Evolutionary conservation across 2,329 filamentous ascomycete genomes (phyloP), one percentile per base, ranked within the genome.

Genomic region (Penicillium hesseltinei): DNA sequence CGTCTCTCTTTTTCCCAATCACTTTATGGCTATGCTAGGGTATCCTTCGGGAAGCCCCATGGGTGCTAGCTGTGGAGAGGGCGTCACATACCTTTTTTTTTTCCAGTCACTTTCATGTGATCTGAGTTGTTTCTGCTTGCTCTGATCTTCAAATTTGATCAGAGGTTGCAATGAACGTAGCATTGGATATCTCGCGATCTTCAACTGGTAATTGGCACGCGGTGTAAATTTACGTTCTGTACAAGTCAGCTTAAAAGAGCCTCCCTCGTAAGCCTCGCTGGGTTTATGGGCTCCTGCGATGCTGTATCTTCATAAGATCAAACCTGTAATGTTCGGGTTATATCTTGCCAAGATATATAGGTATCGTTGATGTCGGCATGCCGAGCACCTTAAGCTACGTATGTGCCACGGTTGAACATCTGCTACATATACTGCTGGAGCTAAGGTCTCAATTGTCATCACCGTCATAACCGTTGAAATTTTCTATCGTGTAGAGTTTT

Each of bases 21-120:
- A 66, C 64, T 66, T 53, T 75, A 76, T 77, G 74, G 75, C 75
- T 76, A 63, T 64, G 75, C 73, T 77, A 75, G 73, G 73, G 73
- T 69, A 69, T 72, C 68, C 68, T 68, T 70, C 65, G 60, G 66
- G 65, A 68, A 71, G 71, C 67, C 71, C 73, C 69, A 74, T 77
- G 74, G 71, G 73, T 71, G 70, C 71, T 65, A 75, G 75, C 75
- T 77, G 76, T 79, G 77, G 77, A 78, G 76, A 76, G 72, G 76
- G 66, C 76, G 77, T 69, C 67, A 80, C 64, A 79, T 75, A 49
- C 65, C 60, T 51, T 33, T 33, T 51, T 33, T 33, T 64, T 66
- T 66, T 58, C 60, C 19, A 21, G 47, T 57, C 48, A 25, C 33
- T 60, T 35, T 23, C 9, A n/a, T 44, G 46, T 44, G 53, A 8